Percentiles rank a stretch among this genome's conserved stretches.
phyloP scores from a whole-genome alignment of 2,329 filamentous ascomycete species.

The Neophaeococcomyces mojaviensis region DNA sequence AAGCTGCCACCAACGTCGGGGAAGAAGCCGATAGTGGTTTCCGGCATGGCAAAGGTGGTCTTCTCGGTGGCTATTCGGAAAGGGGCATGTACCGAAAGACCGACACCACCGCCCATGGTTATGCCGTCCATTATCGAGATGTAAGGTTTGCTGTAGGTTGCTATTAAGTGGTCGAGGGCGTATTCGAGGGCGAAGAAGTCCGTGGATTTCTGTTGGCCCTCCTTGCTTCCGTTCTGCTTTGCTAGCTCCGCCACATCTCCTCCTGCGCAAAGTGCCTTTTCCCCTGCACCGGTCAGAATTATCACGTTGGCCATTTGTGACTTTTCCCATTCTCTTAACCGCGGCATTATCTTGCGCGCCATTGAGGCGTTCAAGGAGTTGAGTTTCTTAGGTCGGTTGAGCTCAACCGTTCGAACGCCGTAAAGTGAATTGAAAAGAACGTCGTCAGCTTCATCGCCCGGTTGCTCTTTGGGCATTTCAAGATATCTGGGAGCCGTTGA shows the following conservation, averaged over 20 bases:
- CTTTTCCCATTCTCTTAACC: constrained; percentile 87
- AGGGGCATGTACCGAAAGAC: constrained; percentile 86
- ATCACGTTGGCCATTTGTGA: constrained; percentile 90
- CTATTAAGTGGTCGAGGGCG: constrained; percentile 88
- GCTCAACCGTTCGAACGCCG: constrained; percentile 82
- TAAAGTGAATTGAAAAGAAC: constrained; percentile 86
- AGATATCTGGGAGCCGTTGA: constrained; percentile 20
- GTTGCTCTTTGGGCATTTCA: constrained; percentile 44
- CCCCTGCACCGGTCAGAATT: constrained; percentile 82
- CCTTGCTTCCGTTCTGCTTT: constrained; percentile 58
- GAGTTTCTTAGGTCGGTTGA: constrained; percentile 86
- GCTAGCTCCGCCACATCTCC: constrained; percentile 82
- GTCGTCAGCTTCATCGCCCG: constrained; percentile 73
- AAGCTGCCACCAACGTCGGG: constrained; percentile 95
- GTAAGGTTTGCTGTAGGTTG: constrained; percentile 87
- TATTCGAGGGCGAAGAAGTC: constrained; percentile 95
- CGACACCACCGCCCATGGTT: constrained; percentile 97
- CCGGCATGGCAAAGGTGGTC: constrained; percentile 95
- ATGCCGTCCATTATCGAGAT: constrained; percentile 95
- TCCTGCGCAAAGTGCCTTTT: constrained; percentile 82
- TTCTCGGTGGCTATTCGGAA: constrained; percentile 94
- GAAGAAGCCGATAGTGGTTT: constrained; percentile 98
- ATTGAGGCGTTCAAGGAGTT: constrained; percentile 93
- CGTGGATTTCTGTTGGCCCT: constrained; percentile 66
- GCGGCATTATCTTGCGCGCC: constrained; percentile 86